Conservation (phyloP, 2,329 filamentous ascomycete species). For the Lachnellula willkommii region DNA sequence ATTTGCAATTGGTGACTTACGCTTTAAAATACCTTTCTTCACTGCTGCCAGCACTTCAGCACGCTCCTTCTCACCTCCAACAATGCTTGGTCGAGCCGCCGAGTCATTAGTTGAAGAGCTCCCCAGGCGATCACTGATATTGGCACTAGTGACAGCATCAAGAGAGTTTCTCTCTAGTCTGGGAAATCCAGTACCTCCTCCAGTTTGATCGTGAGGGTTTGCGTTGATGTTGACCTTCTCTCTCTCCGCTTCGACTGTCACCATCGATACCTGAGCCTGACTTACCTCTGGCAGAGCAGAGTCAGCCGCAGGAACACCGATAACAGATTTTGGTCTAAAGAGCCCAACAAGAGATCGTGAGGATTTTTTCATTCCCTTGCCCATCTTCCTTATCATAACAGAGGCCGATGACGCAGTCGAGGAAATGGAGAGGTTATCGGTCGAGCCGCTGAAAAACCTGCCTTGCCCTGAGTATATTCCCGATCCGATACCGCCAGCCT, state of each 20-base stretch:
- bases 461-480: conserved; percentile 88
- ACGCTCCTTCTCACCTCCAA: conserved; percentile 83
- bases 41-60: conserved; percentile 89
- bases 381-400: conserved; percentile 97
- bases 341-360: conserved; percentile 86
- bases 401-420: conserved; percentile 87
- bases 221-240: conserved; percentile 72
- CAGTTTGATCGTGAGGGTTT: conserved; percentile 60
- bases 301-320: conserved; percentile 71
- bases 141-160: conserved; percentile 52
- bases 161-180: conserved; percentile 78
- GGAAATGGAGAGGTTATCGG: conserved; percentile 88
- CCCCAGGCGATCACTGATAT: conserved; percentile 43
- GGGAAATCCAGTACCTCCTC: conserved; percentile 75
- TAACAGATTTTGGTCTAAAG: conserved; percentile 88
- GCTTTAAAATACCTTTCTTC: conserved; percentile 92
- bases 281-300: conserved; percentile 60
- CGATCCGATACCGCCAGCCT: conserved; percentile 84
- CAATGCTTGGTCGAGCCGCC: conserved; percentile 73
- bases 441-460: conserved; percentile 81
- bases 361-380: conserved; percentile 94
- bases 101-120: conserved; percentile 58
- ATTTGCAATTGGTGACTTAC: conserved; percentile 44
- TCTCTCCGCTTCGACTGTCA: conserved; percentile 90
- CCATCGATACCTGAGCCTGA: conserved; percentile 85